A percentile compares a stretch with the other conserved stretches of the same genome.
phyloP scores from a whole-genome alignment of 805 yeast genomes.

The Scheffersomyces amazonensis region DNA sequence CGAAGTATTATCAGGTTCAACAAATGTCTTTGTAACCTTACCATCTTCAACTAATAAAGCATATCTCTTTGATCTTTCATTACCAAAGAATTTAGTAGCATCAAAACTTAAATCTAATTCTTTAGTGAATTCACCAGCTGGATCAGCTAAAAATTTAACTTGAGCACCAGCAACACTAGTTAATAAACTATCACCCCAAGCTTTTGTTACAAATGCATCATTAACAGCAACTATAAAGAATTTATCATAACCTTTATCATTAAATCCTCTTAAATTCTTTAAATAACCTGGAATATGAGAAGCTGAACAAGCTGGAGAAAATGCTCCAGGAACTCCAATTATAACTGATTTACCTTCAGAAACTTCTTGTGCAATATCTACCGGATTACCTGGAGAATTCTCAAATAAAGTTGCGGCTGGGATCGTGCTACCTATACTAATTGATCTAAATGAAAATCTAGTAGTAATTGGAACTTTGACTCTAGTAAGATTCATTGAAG shows the following conservation, averaged over 20 bases:
- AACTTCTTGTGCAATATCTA: slow-evolving; percentile 51
- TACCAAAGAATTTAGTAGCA: slow-evolving; percentile 75
- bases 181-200: slow-evolving; percentile 58
- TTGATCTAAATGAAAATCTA: slow-evolving; percentile 2
- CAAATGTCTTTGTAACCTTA: slow-evolving; percentile 58
- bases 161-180: slow-evolving; percentile 21
- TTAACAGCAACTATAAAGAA: slow-evolving; percentile 75
- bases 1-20: slow-evolving; percentile 80
- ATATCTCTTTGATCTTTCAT: slow-evolving; percentile 68
- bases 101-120: slow-evolving; percentile 69
- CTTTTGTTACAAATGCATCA: slow-evolving; percentile 81
- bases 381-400: slow-evolving; percentile 61
- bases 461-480: no score
- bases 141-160: slow-evolving; percentile 71
- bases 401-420: slow-evolving; percentile 59
- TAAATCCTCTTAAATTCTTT: slow-evolving; percentile 47
- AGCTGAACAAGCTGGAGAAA: slow-evolving; percentile 75
- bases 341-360: slow-evolving; percentile 32
- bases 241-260: slow-evolving; percentile 61
- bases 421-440: slow-evolving; percentile 52
- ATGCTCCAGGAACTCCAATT: slow-evolving; percentile 59
- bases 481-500: neutral
- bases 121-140: slow-evolving; percentile 68
- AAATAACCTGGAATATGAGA: slow-evolving; percentile 75
- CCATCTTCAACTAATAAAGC: slow-evolving; percentile 78